Evolutionary conservation across 495 filamentous ascomycete species (phyloP).

Genomic region (Podospora pseudoanserina): DNA sequence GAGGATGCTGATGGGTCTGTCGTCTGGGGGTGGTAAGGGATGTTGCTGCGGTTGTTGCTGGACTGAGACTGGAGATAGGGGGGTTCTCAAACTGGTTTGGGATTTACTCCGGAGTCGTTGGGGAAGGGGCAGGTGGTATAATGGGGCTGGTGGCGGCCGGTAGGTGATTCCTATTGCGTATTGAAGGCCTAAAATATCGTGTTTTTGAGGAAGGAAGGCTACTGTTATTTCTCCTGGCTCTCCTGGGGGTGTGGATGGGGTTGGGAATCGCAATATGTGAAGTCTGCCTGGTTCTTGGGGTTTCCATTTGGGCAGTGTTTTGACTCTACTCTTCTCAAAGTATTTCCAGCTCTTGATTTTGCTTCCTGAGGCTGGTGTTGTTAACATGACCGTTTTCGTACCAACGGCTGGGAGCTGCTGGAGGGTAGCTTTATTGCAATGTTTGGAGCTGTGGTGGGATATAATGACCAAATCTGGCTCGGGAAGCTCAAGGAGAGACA

Average conservation of each 20-base stretch:
- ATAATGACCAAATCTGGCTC: slow-evolving; percentile 64
- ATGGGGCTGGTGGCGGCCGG: slow-evolving; percentile 44
- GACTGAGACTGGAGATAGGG: slow-evolving; percentile 36
- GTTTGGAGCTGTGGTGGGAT: slow-evolving; percentile 66
- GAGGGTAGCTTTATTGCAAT: slow-evolving; percentile 66
- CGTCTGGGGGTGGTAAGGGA: neutral
- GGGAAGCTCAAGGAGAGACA: slow-evolving; percentile 56
- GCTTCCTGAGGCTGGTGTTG: slow-evolving; percentile 58
- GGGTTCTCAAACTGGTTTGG: slow-evolving; percentile 41
- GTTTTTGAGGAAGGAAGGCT: slow-evolving; percentile 57
- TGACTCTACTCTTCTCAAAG: slow-evolving; percentile 54
- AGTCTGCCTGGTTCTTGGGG: slow-evolving; percentile 44
- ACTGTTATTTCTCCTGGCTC: slow-evolving; percentile 61
- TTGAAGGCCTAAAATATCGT: slow-evolving; percentile 59
- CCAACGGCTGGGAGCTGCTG: slow-evolving; percentile 53
- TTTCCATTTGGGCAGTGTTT: slow-evolving; percentile 52
- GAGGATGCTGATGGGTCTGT: slow-evolving; percentile 49
- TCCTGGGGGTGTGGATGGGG: slow-evolving; percentile 48
- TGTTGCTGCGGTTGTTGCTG: slow-evolving; percentile 28
- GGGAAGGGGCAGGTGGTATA: slow-evolving; percentile 30
- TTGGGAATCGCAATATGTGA: slow-evolving; percentile 32
- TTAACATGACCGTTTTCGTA: slow-evolving; percentile 57
- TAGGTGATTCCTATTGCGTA: slow-evolving; percentile 70
- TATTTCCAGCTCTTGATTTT: slow-evolving; percentile 62
- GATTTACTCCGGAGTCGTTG: slow-evolving; percentile 21